These are phyloP conservation scores for Botrytis byssoidea DNA, from an alignment of 2,329 filamentous ascomycete genomes.

Conservation along the genomic window DNA sequence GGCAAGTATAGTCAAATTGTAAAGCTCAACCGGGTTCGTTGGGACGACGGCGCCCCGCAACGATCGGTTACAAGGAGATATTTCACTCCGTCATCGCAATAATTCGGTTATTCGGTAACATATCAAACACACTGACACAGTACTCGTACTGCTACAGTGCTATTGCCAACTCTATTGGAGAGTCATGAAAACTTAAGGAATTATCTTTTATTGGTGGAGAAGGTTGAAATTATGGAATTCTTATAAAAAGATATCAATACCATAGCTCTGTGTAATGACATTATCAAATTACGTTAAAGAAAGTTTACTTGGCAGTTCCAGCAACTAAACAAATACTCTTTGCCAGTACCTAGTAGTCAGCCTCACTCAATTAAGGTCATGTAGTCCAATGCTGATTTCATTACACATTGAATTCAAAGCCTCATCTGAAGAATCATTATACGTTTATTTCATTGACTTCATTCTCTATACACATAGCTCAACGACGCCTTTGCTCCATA, in stretches of 20 bases:
- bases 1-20: background rate
- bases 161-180: background rate
- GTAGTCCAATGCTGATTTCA: background rate
- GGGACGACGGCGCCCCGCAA: background rate
- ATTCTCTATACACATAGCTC: background rate
- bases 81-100: conserved; percentile 16
- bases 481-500: conserved; percentile 17
- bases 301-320: background rate
- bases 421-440: background rate
- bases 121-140: background rate
- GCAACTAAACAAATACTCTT: background rate
- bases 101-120: conserved; percentile 20
- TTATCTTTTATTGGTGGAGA: background rate
- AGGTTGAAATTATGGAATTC: background rate
- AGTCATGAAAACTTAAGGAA: background rate
- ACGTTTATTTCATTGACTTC: conserved; percentile 9
- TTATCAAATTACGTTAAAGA: background rate
- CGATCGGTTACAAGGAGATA: conserved; percentile 16
- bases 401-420: background rate
- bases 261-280: background rate
- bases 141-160: background rate
- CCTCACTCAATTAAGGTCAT: background rate
- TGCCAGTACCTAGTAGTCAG: background rate
- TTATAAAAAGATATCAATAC: background rate
- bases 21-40: background rate